Percentiles rank a stretch among this genome's conserved stretches.
Conservation (phyloP, 371 early-diverging fungal species). For the Mortierella sp. region DNA sequence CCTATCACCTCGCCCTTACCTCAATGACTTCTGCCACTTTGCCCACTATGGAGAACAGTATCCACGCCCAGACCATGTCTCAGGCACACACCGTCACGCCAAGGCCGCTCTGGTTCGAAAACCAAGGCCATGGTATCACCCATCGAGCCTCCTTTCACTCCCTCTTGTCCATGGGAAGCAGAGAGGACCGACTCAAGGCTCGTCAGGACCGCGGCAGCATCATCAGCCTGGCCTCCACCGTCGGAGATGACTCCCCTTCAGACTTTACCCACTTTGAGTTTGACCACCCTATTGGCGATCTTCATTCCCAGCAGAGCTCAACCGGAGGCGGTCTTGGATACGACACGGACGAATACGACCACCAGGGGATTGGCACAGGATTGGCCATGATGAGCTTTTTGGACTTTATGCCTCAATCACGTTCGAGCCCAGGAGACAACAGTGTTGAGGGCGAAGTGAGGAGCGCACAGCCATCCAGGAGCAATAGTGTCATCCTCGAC, state of each 20-base stretch:
- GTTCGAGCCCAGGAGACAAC: constrained; percentile 44
- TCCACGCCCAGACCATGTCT: constrained; percentile 31
- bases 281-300: constrained; percentile 24
- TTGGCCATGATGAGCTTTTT: constrained; percentile 52
- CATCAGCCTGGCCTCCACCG: constrained; percentile 52
- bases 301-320: constrained; percentile 34
- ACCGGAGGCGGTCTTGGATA: constrained; percentile 28
- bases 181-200: constrained; percentile 43
- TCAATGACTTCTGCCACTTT: constrained; percentile 17
- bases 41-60: constrained; percentile 2
- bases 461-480: constrained; percentile 48
- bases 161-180: constrained; percentile 28
- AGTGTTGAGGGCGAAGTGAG: constrained; percentile 35
- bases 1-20: constrained; percentile 20
- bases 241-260: constrained; percentile 51
- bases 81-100: constrained; percentile 21
- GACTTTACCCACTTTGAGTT: constrained; percentile 40
- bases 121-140: constrained; percentile 20
- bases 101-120: constrained; percentile 45
- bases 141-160: constrained; percentile 48
- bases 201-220: constrained; percentile 55
- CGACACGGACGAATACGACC: constrained; percentile 45
- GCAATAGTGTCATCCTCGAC: constrained; percentile 52
- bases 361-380: constrained; percentile 47
- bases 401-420: constrained; percentile 37